Evolutionary conservation across 768 basidiomycete genomes (phyloP), one percentile per base, ranked within the genome.

Genomic region (Psilocybe azurescens): DNA sequence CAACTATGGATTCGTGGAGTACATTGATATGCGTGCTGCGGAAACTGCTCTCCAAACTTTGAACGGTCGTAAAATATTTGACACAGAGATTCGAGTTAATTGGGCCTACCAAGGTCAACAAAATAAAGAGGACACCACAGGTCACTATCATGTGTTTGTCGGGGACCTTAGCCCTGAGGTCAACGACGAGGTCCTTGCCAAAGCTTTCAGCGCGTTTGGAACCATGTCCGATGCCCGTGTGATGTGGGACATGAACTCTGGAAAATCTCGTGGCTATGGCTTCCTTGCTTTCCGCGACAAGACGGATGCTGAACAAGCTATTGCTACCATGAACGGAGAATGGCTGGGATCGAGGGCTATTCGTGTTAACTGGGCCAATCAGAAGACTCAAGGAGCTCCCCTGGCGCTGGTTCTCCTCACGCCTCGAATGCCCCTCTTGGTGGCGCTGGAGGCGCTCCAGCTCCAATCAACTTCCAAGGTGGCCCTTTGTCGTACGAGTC

Each of bases 241-340:
- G 63, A 99, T 99, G 97, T 99, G 97, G 97, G 97, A 99, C 75
- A 98, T 99, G 95, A 97, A 96, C 79, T 97, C 96, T 56, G 97
- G 97, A 64, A 98, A 99, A 81, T 94, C 91, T 71, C 91, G 97
- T 70, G 97, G 97, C 46, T 98, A 99, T 73, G 96, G 97, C 54
- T 99, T 99, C 85, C 86, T 99, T 66, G 96, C 97, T 2, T 99
- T 98, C 86, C 87, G 97, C 70, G 97, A 99, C 82, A 96, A 97
- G 79, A 94, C 97, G 56, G 97, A 99, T 71, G 97, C 97, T 33
- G 97, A 99, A 75, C 97, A 99, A 76, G 97, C 97, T 47, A 99
- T 99, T 74, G 92, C 93, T 33, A 96, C 97, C 63, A 99, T 99
- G 97, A 99, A 99, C 73, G 97, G 97, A 60, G 97, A 99, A 83